Percentiles rank a stretch among this genome's conserved stretches.
Evolutionary conservation across 331 rosid species (phyloP).

Genomic region (Malus hybrid): DNA sequence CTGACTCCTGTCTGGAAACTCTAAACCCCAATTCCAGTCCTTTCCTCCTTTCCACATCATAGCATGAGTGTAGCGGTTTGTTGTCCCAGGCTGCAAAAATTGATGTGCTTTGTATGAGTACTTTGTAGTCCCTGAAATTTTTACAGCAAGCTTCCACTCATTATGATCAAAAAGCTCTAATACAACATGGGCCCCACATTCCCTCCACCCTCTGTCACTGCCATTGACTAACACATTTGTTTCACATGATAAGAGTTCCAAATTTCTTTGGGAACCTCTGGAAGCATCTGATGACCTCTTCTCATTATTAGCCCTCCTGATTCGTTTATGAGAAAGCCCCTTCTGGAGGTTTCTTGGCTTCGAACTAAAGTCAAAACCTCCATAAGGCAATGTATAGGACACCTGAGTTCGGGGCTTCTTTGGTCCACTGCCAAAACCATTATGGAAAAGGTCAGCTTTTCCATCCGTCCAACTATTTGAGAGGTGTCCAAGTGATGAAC

Average conservation of each 20-base stretch:
- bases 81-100: constrained; percentile 91
- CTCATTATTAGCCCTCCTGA: constrained; percentile 72
- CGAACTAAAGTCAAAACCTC: constrained; percentile 49
- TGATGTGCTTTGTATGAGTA: constrained; percentile 92
- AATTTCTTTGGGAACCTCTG: constrained; percentile 51
- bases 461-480: constrained; percentile 67
- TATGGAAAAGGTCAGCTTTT: constrained; percentile 48
- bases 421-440: constrained; percentile 71
- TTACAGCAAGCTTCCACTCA: constrained; percentile 94
- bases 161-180: constrained; percentile 73
- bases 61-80: constrained; percentile 92
- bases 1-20: constrained; percentile 85
- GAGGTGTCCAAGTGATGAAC: constrained; percentile 42
- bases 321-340: constrained; percentile 63
- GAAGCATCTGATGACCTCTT: constrained; percentile 55
- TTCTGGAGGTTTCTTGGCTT: constrained; percentile 46
- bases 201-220: constrained; percentile 94
- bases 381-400: constrained; percentile 67
- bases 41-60: constrained; percentile 99
- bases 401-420: constrained; percentile 92
- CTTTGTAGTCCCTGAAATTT: constrained; percentile 55
- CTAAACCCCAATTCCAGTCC: constrained; percentile 67
- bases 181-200: constrained; percentile 58
- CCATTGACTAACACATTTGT: constrained; percentile 67
- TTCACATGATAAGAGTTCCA: constrained; percentile 61